Base-by-base conservation (phyloP, 352 stramenopile genomes). In the Phytophthora pseudosyringae region DNA sequence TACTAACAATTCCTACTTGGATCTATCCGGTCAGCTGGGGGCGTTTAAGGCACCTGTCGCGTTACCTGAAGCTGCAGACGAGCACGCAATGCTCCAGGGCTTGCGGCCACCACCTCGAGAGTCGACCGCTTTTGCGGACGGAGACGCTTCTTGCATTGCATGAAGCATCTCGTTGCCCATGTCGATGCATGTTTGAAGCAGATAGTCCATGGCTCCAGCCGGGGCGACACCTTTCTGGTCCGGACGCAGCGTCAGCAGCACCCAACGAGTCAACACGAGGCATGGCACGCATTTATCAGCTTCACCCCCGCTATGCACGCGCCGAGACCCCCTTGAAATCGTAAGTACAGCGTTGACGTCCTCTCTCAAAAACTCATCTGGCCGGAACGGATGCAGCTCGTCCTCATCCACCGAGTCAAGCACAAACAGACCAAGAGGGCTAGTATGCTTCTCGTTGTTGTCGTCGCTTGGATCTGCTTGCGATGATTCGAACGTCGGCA, bases 331-430 rank as follows among this genome's bases (percentile, higher is more conserved):
- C 13, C 31, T 60, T 7, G 58, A 45, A 11, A 73, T 55, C n/a
- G 44, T 68, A 15, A 76, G 4, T n/a, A 70, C 62, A 0, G 51
- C 67, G 13, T 64, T 78, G 16, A 73, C 48, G 25, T 78, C 67
- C 21, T 70, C 60, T 16, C 71, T 54, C 16, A 78, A 43, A 36
- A 65, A 70, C 12, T 71, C 38, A 7, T 29, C 18, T n/a, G 71
- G 53, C 4, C 50, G 55, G 39, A 73, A 78, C 18, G 71, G 71
- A 38, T 75, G 66, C 35, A 78, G 46, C 25, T 79, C 71, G 35
- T 79, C 71, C 35, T 76, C 62, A 57, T 79, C 67, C 36, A 78
- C 71, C 25, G 59, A 75, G 45, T 78, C 71, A 15, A 78, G 26
- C 4, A 73, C 65, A 3, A 78, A 6, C 35, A 74, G 10, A 12